phyloP scores from a whole-genome alignment of 2,329 filamentous ascomycete genomes.

The Sarocladium strictum region DNA sequence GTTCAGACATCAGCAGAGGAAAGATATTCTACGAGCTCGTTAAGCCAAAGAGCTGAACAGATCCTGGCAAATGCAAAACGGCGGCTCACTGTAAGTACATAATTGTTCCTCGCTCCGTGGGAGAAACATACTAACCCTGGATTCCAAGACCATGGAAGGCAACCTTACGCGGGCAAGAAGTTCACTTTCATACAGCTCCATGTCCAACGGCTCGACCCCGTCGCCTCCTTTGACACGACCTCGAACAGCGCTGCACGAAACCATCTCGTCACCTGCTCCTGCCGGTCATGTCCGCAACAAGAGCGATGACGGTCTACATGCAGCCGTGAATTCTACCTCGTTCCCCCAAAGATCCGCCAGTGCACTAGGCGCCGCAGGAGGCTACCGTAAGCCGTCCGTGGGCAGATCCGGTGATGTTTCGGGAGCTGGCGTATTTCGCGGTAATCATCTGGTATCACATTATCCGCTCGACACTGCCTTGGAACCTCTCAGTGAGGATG shows the following conservation, averaged over 20 bases:
- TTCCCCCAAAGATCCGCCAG: conserved; percentile 56
- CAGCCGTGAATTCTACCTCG: conserved; percentile 20
- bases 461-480: conserved; percentile 37
- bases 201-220: conserved; percentile 42
- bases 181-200: conserved; percentile 42
- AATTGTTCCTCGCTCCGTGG: not conserved
- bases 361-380: conserved; percentile 53
- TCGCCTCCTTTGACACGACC: conserved; percentile 38
- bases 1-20: conserved; percentile 38
- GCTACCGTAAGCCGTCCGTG: conserved; percentile 45
- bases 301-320: conserved; percentile 24
- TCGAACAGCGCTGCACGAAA: conserved; percentile 18
- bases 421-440: not conserved
- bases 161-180: conserved; percentile 76
- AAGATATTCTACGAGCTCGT: conserved; percentile 63
- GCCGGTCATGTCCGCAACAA: conserved; percentile 23
- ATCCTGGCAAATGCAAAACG: conserved; percentile 92
- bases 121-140: conserved; percentile 12
- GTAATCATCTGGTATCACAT: conserved; percentile 30
- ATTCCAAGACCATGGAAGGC: conserved; percentile 77
- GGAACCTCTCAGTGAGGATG: conserved; percentile 50
- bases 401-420: conserved; percentile 15
- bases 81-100: conserved; percentile 66
- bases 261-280: conserved; percentile 13
- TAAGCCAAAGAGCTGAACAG: conserved; percentile 79